Evolutionary conservation across 495 filamentous ascomycete species (phyloP).

Genomic region (Neurospora sp.): DNA sequence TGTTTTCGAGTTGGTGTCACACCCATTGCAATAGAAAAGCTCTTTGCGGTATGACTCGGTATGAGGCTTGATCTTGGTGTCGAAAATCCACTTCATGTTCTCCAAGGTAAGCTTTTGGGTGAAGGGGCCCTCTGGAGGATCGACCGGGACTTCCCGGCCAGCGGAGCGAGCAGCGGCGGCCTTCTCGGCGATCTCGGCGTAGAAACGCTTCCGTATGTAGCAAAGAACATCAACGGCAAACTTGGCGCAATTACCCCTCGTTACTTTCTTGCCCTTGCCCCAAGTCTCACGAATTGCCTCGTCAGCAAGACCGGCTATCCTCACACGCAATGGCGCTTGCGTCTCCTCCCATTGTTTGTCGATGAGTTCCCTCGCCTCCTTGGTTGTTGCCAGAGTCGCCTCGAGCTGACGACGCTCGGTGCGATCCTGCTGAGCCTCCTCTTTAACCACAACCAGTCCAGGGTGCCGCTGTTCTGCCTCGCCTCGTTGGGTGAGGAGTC

Average conservation of each 20-base stretch:
- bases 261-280: slow-evolving; percentile 44
- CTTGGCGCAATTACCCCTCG: slow-evolving; percentile 45
- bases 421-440: slow-evolving; percentile 30
- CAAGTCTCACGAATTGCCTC: slow-evolving; percentile 51
- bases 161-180: slow-evolving; percentile 32
- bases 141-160: slow-evolving; percentile 27
- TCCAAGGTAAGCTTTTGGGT: slow-evolving; percentile 57
- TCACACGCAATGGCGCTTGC: slow-evolving; percentile 51
- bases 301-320: slow-evolving; percentile 51
- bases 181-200: slow-evolving; percentile 44
- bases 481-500: slow-evolving; percentile 51
- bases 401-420: slow-evolving; percentile 13
- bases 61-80: slow-evolving; percentile 58
- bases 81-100: slow-evolving; percentile 79
- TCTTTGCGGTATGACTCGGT: slow-evolving; percentile 55
- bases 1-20: slow-evolving; percentile 48
- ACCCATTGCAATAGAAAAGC: slow-evolving; percentile 63
- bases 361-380: slow-evolving; percentile 48
- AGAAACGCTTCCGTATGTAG: slow-evolving; percentile 51
- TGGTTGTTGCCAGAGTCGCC: slow-evolving; percentile 24
- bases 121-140: slow-evolving; percentile 43
- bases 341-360: slow-evolving; percentile 59
- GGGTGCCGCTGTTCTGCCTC: slow-evolving; percentile 46
- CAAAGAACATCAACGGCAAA: slow-evolving; percentile 60
- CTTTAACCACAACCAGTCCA: slow-evolving; percentile 27